Conservation (phyloP, 2,329 filamentous ascomycete species). For the Cercospora citrullina region DNA sequence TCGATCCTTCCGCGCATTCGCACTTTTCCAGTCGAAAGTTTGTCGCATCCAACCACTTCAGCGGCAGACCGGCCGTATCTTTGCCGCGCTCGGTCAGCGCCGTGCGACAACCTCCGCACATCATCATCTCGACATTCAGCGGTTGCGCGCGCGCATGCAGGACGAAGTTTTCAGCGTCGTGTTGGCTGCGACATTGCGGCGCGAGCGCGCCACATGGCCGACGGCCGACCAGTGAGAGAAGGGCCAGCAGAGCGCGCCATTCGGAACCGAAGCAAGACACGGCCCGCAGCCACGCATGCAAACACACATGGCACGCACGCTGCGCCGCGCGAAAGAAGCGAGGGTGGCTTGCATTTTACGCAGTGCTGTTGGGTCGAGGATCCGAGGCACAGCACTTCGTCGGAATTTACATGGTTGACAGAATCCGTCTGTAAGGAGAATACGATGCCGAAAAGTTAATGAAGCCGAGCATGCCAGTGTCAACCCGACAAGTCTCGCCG, state of each 20-base stretch:
- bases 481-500: background rate
- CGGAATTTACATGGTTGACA: background rate
- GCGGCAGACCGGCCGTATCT: background rate
- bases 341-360: background rate
- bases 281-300: constrained; percentile 1
- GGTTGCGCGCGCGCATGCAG: background rate
- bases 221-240: background rate
- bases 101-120: background rate
- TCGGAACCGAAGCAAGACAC: constrained; percentile 11
- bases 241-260: background rate
- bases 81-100: background rate
- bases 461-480: background rate
- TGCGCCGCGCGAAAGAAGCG: background rate
- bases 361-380: constrained; percentile 4
- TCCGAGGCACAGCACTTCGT: background rate
- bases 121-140: background rate
- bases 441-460: background rate
- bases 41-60: background rate
- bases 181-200: background rate
- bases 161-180: background rate
- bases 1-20: constrained; percentile 4
- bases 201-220: background rate
- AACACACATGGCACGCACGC: constrained; percentile 11
- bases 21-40: background rate
- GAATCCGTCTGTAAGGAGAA: background rate